Percentiles rank a stretch among this genome's conserved stretches.
phyloP scores from a whole-genome alignment of 1,139 yeast genomes.

The Kurtzmaniella quercitrusa region DNA sequence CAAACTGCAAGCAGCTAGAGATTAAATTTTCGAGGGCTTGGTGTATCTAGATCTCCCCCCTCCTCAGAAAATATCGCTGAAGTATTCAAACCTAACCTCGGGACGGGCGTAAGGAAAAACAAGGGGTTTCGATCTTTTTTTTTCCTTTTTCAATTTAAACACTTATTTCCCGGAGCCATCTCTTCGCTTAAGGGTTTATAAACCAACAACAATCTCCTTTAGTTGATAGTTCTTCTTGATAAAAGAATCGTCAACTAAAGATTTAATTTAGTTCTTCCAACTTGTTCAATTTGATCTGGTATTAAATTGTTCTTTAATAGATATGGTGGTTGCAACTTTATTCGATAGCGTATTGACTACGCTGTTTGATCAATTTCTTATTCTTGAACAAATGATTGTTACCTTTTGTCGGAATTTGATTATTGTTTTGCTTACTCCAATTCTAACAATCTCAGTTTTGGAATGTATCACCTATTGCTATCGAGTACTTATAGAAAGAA shows the following conservation, averaged over 20 bases:
- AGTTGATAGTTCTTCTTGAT: background rate
- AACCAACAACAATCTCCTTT: background rate
- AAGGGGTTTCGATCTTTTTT: background rate
- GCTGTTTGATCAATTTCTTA: constrained; percentile 6
- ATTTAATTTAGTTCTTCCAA: background rate
- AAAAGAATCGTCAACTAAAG: background rate
- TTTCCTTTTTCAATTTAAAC: background rate
- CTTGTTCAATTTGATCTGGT: background rate
- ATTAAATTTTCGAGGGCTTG: too few relatives aligned
- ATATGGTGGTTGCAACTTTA: background rate
- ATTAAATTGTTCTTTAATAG: constrained; percentile 1
- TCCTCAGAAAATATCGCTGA: too few relatives aligned
- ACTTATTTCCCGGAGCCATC: background rate
- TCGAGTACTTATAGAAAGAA: constrained; percentile 2
- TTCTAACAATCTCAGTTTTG: constrained; percentile 6
- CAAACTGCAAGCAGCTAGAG: too few relatives aligned
- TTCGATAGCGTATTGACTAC: background rate
- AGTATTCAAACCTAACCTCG: background rate
- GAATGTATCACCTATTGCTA: constrained; percentile 7
- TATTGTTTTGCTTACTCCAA: constrained; percentile 6
- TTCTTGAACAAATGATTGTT: constrained; percentile 7
- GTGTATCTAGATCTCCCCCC: too few relatives aligned
- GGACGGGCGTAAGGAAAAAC: constrained; percentile 2
- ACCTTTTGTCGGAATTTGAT: constrained; percentile 7
- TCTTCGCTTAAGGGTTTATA: background rate